Evolutionary conservation across 208 protist species (phyloP), one percentile per base, ranked within the genome.

Genomic region (Lotmaria passim): DNA sequence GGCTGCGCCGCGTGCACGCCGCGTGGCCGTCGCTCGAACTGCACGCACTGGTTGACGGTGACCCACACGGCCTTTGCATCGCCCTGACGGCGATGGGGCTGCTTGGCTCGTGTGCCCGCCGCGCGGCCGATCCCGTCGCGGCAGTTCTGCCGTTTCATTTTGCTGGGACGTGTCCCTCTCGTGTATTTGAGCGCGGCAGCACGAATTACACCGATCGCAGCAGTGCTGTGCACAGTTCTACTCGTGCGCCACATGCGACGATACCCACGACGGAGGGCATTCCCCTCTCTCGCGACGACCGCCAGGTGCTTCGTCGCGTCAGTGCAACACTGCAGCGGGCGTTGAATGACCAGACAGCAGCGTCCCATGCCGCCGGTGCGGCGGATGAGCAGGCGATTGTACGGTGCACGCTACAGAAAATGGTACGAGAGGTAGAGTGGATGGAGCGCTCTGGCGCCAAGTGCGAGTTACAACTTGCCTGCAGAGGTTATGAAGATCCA

Each of bases 41-140:
- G 38, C 46, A 83, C 60, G 70, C 65, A 17, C 78, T 96, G 28
- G 88, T 93, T 5, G 91, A 96, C 44, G 91, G 88, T 8, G 91
- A 96, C 65, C 86, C 89, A 23, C 88, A 96, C 47, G 91, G 91
- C 1, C 24, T 96, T 41, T 65, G 69, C 55, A 96, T 96, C 44
- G 68, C 78, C 15, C 77, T 96, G 15, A 87, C 83, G 3, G 69
- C 82, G 28, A 82, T 91, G 81, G 80, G 79, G 15, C 62, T 74
- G 21, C 38, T 73, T 15, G 64, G 70, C 41, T n/a, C 38, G 2
- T 41, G 61, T 1, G 33, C 47, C 0, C 60, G 60, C 23, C 28
- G 14, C 33, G 31, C 7, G 10, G 34, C 2, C 4, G 4, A 8
- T 10, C 15, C 23, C 21, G 47, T 21, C 26, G 41, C 48, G 19